A percentile compares a stretch with the other conserved stretches of the same genome.
Conservation (phyloP, 139 green algal genomes). For the Coelastrella sp. region DNA sequence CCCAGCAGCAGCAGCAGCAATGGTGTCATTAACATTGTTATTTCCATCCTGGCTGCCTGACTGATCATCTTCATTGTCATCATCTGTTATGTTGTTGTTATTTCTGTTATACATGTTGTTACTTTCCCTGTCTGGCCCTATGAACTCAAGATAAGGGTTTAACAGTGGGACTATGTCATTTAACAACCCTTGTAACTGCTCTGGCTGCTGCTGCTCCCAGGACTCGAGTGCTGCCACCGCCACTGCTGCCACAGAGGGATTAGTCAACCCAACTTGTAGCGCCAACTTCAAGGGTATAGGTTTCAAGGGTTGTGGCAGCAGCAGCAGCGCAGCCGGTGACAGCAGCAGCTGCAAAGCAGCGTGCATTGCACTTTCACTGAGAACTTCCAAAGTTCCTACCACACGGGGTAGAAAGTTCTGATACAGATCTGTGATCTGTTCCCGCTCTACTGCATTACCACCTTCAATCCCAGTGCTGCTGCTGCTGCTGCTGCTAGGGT, state of each 20-base stretch:
- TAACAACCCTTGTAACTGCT: slow-evolving; percentile 27
- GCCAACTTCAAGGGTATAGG: not conserved
- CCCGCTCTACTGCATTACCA: not conserved
- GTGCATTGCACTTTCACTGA: not conserved
- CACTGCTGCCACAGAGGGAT: slow-evolving; percentile 19
- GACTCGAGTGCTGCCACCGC: slow-evolving; percentile 27
- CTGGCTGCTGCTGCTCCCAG: slow-evolving; percentile 35
- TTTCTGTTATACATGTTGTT: not conserved
- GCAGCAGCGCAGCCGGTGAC: not conserved
- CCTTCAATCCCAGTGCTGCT: not conserved
- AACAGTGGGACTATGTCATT: not conserved
- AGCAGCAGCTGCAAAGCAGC: slow-evolving; percentile 34
- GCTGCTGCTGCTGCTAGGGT: slow-evolving; percentile 7
- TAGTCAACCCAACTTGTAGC: not conserved
- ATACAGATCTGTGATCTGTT: slow-evolving; percentile 3
- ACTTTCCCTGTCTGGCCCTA: not conserved
- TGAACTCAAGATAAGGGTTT: slow-evolving; percentile 17
- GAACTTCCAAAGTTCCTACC: not conserved
- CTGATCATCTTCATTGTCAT: not conserved
- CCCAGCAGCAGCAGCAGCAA: not conserved
- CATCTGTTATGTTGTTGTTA: not conserved
- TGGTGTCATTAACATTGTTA: not conserved
- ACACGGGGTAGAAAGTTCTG: slow-evolving; percentile 16
- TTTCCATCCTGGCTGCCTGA: not conserved
- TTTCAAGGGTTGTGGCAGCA: not conserved